Percentiles rank a stretch among this genome's conserved stretches.
These are phyloP conservation scores for Pyrenopolyporus hunteri DNA, from an alignment of 495 filamentous ascomycete species.

Conservation along the genomic window DNA sequence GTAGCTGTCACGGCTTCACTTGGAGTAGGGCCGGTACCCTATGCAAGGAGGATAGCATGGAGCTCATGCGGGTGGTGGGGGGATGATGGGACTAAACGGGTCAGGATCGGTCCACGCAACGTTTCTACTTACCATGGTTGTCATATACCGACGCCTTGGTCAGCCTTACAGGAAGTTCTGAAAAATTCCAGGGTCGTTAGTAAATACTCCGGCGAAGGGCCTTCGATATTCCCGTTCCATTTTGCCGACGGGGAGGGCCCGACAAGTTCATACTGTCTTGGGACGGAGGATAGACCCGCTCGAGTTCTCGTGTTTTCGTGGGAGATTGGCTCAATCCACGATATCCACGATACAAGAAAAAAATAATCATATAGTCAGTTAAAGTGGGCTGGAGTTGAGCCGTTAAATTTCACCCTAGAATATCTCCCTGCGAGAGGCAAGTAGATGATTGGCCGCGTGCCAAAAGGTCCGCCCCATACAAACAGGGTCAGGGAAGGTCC, in stretches of 20 bases:
- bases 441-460: constrained; percentile 15
- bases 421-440: not conserved
- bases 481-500: not conserved
- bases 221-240: constrained; percentile 22
- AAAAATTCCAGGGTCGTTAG: constrained; percentile 4
- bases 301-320: not conserved
- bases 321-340: not conserved
- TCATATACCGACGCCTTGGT: constrained; percentile 35
- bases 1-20: constrained; percentile 4
- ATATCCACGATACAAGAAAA: not conserved
- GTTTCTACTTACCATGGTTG: constrained; percentile 19
- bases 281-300: constrained; percentile 12
- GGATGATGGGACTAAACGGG: constrained; percentile 22
- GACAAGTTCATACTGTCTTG: constrained; percentile 24
- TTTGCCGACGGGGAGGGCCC: constrained; percentile 19
- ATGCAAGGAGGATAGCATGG: constrained; percentile 20
- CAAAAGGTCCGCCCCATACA: not conserved
- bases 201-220: constrained; percentile 11
- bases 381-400: constrained; percentile 8
- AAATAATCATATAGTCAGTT: constrained; percentile 2
- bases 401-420: constrained; percentile 4
- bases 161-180: constrained; percentile 32
- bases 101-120: constrained; percentile 14
- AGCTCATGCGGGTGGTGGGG: constrained; percentile 25
- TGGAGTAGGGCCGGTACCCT: constrained; percentile 20